These are phyloP conservation scores for Arabidopsis thaliana DNA, from an alignment of 345 rosid genomes.

Conservation along the genomic window TAIR10.1 NC_003070.9:6632501-6633000, in stretches of 20 bases:
- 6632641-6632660: slow-evolving; percentile 26
- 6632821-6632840: slow-evolving; percentile 37
- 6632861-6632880: slow-evolving; percentile 30
- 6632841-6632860: slow-evolving; percentile 25
- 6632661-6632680: slow-evolving; percentile 31
- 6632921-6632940: slow-evolving; percentile 4
- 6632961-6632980: not conserved
- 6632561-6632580: slow-evolving; percentile 35
- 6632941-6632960: not conserved
- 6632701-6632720: not conserved
- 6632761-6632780: slow-evolving; percentile 51
- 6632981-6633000: slow-evolving; percentile 8
- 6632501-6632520: slow-evolving; percentile 15
- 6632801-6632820: slow-evolving; percentile 12
- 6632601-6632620: slow-evolving; percentile 30
- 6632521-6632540: slow-evolving; percentile 17
- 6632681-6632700: not conserved
- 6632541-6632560: slow-evolving; percentile 32
- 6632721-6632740: slow-evolving; percentile 36
- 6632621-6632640: slow-evolving; percentile 5
- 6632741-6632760: slow-evolving; percentile 42
- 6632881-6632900: slow-evolving; percentile 4
- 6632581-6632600: slow-evolving; percentile 30
- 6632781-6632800: not conserved
- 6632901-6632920: slow-evolving; percentile 29